Evolutionary conservation across 2,329 filamentous ascomycete species (phyloP).

Genomic region (Colletotrichum caudatum): DNA sequence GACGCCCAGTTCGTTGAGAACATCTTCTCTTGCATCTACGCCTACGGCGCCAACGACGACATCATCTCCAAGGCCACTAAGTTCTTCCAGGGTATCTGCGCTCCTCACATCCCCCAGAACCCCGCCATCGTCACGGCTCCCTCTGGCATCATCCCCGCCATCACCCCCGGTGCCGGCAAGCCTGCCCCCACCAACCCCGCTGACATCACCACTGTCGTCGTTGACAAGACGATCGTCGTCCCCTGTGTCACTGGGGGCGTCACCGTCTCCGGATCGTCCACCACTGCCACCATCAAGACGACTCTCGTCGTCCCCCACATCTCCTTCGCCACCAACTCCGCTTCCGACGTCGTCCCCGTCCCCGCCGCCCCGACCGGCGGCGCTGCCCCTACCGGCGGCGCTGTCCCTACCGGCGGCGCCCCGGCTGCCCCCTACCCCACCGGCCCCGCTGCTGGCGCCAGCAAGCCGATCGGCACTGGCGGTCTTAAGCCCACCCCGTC

Average conservation of each 20-base stretch:
- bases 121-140: conserved; percentile 86
- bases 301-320: conserved; percentile 66
- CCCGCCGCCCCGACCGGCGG: conserved; percentile 49
- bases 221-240: conserved; percentile 61
- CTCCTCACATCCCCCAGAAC: conserved; percentile 78
- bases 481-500: conserved; percentile 52
- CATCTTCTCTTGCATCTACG: conserved; percentile 84
- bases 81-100: conserved; percentile 95
- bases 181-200: conserved; percentile 62
- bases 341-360: conserved; percentile 53
- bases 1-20: conserved; percentile 79
- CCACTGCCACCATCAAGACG: conserved; percentile 64
- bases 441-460: conserved; percentile 45
- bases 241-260: conserved; percentile 63
- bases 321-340: conserved; percentile 57
- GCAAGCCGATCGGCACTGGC: conserved; percentile 50
- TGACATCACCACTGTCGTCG: conserved; percentile 63
- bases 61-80: conserved; percentile 78
- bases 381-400: conserved; percentile 41
- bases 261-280: conserved; percentile 58
- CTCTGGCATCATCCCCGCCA: conserved; percentile 71
- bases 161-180: conserved; percentile 62
- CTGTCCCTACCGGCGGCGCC: conserved; percentile 43
- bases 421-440: conserved; percentile 44
- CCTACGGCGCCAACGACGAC: conserved; percentile 76